These are phyloP conservation scores for Styphnolobium japonicum DNA, from an alignment of 306 rosid genomes.

Conservation along the genomic window DNA sequence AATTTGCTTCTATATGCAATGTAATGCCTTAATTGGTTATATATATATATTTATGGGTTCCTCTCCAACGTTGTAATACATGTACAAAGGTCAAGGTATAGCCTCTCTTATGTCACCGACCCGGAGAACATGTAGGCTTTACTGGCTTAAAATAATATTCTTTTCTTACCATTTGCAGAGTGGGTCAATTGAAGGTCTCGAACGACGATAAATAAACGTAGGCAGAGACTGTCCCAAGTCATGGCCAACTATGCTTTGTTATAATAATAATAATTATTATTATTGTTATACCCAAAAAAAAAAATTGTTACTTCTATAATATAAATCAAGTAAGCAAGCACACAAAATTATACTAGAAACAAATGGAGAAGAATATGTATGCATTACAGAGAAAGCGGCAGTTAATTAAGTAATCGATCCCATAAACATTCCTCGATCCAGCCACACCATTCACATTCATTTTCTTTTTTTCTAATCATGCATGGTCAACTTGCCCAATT, in stretches of 20 bases:
- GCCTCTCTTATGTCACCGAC: constrained; percentile 35
- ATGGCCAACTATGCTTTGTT: constrained; percentile 18
- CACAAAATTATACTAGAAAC: neutral
- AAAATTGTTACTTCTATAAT: neutral
- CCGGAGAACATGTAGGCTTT: constrained; percentile 41
- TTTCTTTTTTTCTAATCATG: constrained; percentile 22
- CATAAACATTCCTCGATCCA: constrained; percentile 56
- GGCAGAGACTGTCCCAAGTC: constrained; percentile 5
- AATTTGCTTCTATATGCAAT: neutral
- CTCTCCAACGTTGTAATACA: constrained; percentile 13
- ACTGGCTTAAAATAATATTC: neutral
- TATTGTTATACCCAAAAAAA: too few species aligned
- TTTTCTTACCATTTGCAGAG: neutral
- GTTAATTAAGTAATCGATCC: constrained; percentile 14
- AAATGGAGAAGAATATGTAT: neutral
- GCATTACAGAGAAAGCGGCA: neutral
- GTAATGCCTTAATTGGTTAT: neutral
- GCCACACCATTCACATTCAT: constrained; percentile 36
- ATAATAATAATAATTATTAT: neutral
- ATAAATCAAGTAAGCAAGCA: neutral
- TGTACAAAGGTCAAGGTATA: constrained; percentile 27
- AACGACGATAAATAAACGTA: constrained; percentile 28
- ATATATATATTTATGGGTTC: neutral
- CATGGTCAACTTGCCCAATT: constrained; percentile 21
- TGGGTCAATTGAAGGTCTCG: constrained; percentile 39